Conservation (phyloP, 2,329 filamentous ascomycete genomes). For the Aaosphaeria pasadenensis region DNA sequence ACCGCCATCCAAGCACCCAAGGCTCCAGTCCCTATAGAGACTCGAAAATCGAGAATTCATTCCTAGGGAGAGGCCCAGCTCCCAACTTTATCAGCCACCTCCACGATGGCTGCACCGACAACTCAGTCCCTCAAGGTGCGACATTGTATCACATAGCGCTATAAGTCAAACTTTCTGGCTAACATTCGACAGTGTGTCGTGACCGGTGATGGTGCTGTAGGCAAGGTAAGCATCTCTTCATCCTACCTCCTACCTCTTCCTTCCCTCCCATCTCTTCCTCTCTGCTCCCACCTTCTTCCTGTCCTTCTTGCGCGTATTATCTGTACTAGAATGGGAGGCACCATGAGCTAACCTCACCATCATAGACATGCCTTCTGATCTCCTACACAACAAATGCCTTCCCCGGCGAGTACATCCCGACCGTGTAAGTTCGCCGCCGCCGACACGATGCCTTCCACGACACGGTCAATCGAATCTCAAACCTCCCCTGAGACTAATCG, state of each 20-base stretch:
- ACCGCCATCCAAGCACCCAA: neutral
- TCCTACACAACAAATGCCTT: conserved; percentile 99
- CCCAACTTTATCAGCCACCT: conserved; percentile 8
- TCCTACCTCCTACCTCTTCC: neutral
- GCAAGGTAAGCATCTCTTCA: conserved; percentile 67
- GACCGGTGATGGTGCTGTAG: conserved; percentile 97
- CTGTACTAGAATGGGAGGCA: neutral
- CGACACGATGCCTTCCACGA: neutral
- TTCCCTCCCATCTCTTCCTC: conserved; percentile 4
- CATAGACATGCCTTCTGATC: conserved; percentile 94
- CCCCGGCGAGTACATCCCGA: conserved; percentile 99
- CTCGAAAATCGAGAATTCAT: no score
- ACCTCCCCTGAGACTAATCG: conserved; percentile 10
- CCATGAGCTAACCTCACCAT: neutral
- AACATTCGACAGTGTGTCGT: conserved; percentile 77
- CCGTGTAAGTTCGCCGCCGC: conserved; percentile 63
- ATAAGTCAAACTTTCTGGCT: neutral
- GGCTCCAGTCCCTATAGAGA: no score
- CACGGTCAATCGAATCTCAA: neutral
- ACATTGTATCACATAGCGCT: neutral
- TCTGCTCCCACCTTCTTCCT: neutral
- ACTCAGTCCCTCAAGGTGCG: conserved; percentile 88
- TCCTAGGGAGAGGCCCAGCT: no score
- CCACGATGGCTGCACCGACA: conserved; percentile 70
- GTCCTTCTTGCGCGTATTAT: conserved; percentile 21